Evolutionary conservation across 352 stramenopile species (phyloP).

Genomic region (Aphanomyces stellatus): DNA sequence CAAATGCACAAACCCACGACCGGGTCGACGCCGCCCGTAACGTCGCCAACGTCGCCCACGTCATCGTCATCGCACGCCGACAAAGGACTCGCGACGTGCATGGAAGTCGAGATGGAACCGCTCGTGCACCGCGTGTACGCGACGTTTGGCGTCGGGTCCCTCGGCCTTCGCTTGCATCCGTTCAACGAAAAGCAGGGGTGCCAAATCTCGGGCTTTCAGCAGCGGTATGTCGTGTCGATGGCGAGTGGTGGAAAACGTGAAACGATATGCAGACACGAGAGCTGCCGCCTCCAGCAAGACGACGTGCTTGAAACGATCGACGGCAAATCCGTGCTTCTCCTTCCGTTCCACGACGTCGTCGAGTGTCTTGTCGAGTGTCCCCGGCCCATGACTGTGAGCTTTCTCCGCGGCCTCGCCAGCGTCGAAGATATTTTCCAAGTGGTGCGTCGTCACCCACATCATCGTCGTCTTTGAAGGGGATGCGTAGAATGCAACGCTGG

Average conservation of each 20-base stretch:
- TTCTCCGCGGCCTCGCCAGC: conserved; percentile 29
- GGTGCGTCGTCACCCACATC: not conserved
- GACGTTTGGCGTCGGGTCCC: conserved; percentile 38
- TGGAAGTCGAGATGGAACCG: conserved; percentile 25
- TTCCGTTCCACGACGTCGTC: conserved; percentile 28
- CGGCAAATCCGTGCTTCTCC: conserved; percentile 32
- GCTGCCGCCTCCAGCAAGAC: conserved; percentile 15
- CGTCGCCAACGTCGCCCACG: not conserved
- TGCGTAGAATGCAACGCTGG: not conserved
- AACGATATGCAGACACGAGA: not conserved
- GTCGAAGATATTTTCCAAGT: conserved; percentile 21
- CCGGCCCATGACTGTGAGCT: conserved; percentile 39
- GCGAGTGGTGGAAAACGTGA: too few relatives aligned
- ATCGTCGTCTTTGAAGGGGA: not conserved
- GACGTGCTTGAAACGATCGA: conserved; percentile 44
- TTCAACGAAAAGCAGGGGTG: conserved; percentile 10
- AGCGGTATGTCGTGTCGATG: not conserved
- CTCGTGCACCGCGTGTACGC: conserved; percentile 38
- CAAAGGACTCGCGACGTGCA: not conserved
- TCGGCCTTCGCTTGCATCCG: conserved; percentile 31
- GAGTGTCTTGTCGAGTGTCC: conserved; percentile 30
- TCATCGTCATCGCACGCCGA: too few relatives aligned
- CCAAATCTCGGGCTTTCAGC: not conserved
- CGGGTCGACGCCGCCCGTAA: too few relatives aligned
- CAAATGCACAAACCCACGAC: conserved; percentile 22